phyloP scores from a whole-genome alignment of 306 rosid species.

The barrel medic (Medicago truncatula) region MtrunA17r5.0-ANR NC_053049.1:2216001-2216500 shows the following conservation, averaged over 20 bases:
- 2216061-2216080: not conserved
- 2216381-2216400: slow-evolving; percentile 81
- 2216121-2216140: slow-evolving; percentile 98
- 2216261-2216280: not conserved
- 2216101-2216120: slow-evolving; percentile 64
- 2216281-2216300: slow-evolving; percentile 2
- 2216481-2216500: slow-evolving; percentile 89
- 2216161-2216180: slow-evolving; percentile 83
- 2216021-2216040: not conserved
- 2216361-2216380: slow-evolving; percentile 74
- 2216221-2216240: slow-evolving; percentile 1
- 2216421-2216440: slow-evolving; percentile 49
- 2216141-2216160: slow-evolving; percentile 85
- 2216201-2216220: slow-evolving; percentile 82
- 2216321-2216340: slow-evolving; percentile 28
- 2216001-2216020: not conserved
- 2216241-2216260: not conserved
- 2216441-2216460: slow-evolving; percentile 62
- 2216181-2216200: slow-evolving; percentile 59
- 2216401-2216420: slow-evolving; percentile 55
- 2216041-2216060: not conserved
- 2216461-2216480: slow-evolving; percentile 86
- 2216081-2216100: slow-evolving; percentile 28
- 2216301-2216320: not conserved
- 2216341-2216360: slow-evolving; percentile 82